phyloP scores from a whole-genome alignment of 192 early-diverging fungal genomes.

The Dimargaris cristalligena region DNA sequence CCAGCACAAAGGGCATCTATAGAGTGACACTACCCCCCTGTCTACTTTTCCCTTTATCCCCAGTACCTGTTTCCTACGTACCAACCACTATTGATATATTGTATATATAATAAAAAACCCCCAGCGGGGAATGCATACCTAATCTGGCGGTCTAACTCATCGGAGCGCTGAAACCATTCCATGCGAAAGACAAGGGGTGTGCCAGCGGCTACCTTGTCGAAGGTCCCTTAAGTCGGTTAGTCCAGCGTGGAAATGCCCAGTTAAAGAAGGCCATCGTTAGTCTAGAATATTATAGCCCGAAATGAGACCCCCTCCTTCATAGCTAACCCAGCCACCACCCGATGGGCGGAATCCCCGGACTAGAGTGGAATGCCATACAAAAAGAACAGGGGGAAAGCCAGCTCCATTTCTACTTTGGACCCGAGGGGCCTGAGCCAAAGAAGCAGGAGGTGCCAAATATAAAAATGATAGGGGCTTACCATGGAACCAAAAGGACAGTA shows the following conservation, averaged over 20 bases:
- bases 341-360: no score
- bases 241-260: neutral
- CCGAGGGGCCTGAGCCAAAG: neutral
- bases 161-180: constrained; percentile 27
- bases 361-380: no score
- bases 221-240: neutral
- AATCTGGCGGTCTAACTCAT: constrained; percentile 20
- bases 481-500: neutral
- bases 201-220: neutral
- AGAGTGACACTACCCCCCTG: neutral
- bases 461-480: neutral
- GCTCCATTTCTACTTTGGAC: neutral
- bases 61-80: no score
- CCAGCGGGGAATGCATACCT: neutral
- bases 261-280: no score
- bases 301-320: no score
- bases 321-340: no score
- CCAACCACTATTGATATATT: no score
- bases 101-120: no score
- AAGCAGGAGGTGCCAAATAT: neutral
- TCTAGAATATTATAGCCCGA: no score
- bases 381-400: neutral
- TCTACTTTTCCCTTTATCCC: no score
- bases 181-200: constrained; percentile 18
- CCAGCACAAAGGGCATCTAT: neutral